A percentile compares a stretch with the other conserved stretches of the same genome.
Conservation (phyloP, 192 early-diverging fungal species). For the Backusella tarrabulga region DNA sequence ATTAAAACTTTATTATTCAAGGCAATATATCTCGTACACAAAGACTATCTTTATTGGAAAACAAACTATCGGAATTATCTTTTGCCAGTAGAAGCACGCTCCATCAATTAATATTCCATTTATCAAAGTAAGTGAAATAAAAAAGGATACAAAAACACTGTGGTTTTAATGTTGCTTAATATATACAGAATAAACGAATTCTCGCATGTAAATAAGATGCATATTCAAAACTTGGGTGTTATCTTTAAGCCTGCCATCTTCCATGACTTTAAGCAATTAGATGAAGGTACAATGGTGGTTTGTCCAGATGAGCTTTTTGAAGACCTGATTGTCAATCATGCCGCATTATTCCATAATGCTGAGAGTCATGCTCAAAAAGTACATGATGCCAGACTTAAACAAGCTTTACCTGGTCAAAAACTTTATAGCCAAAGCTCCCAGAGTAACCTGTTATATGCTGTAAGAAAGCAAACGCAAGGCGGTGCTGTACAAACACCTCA, state of each 20-base stretch:
- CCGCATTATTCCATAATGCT: background rate
- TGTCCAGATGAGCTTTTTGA: conserved; percentile 29
- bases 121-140: conserved; percentile 44
- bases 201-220: conserved; percentile 65
- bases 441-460: background rate
- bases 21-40: conserved; percentile 12
- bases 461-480: background rate
- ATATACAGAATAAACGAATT: conserved; percentile 45
- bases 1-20: background rate
- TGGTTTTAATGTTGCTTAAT: background rate
- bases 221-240: conserved; percentile 56
- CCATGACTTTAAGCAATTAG: conserved; percentile 51
- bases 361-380: background rate
- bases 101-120: conserved; percentile 51
- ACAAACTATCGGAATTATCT: conserved; percentile 40
- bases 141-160: background rate
- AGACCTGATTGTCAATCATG: conserved; percentile 23
- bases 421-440: conserved; percentile 3
- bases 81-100: conserved; percentile 52
- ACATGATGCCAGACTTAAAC: background rate
- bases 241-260: conserved; percentile 67
- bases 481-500: background rate
- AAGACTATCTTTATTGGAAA: conserved; percentile 38
- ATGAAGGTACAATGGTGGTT: conserved; percentile 20
- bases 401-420: background rate